Conservation (phyloP, 768 basidiomycete species). For the Agrocybe chaxingu region DNA sequence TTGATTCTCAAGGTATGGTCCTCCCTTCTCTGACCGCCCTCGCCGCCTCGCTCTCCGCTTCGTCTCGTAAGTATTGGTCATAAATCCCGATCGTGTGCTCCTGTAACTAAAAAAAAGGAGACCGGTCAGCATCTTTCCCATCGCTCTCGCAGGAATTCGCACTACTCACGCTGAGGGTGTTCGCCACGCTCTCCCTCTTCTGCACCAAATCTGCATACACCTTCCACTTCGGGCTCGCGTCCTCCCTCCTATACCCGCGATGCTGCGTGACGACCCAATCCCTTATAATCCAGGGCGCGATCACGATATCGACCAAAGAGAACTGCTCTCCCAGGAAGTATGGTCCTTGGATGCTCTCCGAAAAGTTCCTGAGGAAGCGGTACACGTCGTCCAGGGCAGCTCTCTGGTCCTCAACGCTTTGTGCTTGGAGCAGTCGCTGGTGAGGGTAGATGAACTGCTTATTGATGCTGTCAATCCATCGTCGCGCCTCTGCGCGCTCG, state of each 20-base stretch:
- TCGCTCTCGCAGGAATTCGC: not conserved
- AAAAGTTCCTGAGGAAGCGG: slow-evolving; percentile 27
- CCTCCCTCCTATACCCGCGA: slow-evolving; percentile 41
- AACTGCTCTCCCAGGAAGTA: slow-evolving; percentile 59
- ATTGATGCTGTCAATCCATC: slow-evolving; percentile 54
- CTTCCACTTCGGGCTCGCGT: slow-evolving; percentile 41
- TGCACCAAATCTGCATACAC: slow-evolving; percentile 40
- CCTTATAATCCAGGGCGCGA: slow-evolving; percentile 52
- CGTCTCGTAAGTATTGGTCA: slow-evolving; percentile 53
- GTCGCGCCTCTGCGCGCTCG: slow-evolving; percentile 46
- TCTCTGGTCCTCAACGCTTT: slow-evolving; percentile 26
- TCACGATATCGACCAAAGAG: slow-evolving; percentile 47
- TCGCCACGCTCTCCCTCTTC: slow-evolving; percentile 42
- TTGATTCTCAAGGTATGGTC: slow-evolving; percentile 30
- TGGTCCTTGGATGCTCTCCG: slow-evolving; percentile 36
- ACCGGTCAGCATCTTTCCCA: not conserved
- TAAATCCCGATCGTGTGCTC: slow-evolving; percentile 46
- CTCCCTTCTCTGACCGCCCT: slow-evolving; percentile 46
- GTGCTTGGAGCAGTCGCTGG: slow-evolving; percentile 46
- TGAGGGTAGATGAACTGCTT: slow-evolving; percentile 52
- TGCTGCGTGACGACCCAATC: slow-evolving; percentile 49
- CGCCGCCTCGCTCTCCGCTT: slow-evolving; percentile 51
- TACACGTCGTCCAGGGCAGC: slow-evolving; percentile 25
- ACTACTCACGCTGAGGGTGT: slow-evolving; percentile 38
- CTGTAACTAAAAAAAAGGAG: slow-evolving; percentile 8